Conservation (phyloP, 2,329 filamentous ascomycete species). For the Hortaea sp. region DNA sequence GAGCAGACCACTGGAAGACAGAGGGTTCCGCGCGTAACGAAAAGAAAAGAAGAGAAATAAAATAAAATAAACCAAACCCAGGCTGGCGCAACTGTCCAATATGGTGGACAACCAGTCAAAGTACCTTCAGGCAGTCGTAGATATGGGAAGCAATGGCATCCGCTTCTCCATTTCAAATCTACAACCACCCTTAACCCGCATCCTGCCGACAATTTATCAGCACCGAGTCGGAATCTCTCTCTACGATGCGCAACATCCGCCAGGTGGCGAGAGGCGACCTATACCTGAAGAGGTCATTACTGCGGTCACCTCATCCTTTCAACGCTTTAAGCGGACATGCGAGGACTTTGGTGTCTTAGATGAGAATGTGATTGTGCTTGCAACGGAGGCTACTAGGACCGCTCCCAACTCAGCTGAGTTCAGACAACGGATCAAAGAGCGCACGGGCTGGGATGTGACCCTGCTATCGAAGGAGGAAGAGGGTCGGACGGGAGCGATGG, state of each 20-base stretch:
- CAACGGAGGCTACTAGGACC: conserved; percentile 79
- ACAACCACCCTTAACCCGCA: conserved; percentile 58
- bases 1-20: too few species aligned
- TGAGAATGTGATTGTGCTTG: conserved; percentile 62
- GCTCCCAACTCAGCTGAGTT: conserved; percentile 65
- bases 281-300: conserved; percentile 52
- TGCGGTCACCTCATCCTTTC: conserved; percentile 56
- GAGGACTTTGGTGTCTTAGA: conserved; percentile 56
- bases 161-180: conserved; percentile 83
- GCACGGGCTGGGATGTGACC: conserved; percentile 58
- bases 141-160: conserved; percentile 66
- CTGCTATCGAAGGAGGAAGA: conserved; percentile 72
- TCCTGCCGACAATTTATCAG: conserved; percentile 67
- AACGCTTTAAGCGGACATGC: conserved; percentile 63
- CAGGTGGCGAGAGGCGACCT: conserved; percentile 35
- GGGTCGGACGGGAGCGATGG: conserved; percentile 72
- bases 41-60: too few species aligned
- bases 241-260: conserved; percentile 60
- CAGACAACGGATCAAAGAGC: conserved; percentile 50
- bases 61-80: too few species aligned
- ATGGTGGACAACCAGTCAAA: neutral
- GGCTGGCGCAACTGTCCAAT: neutral
- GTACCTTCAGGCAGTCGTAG: conserved; percentile 22
- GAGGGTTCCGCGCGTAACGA: too few species aligned
- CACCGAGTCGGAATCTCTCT: conserved; percentile 73